A percentile compares a stretch with the other conserved stretches of the same genome.
phyloP scores from a whole-genome alignment of 2,329 filamentous ascomycete genomes.

The Calycina marina region DNA sequence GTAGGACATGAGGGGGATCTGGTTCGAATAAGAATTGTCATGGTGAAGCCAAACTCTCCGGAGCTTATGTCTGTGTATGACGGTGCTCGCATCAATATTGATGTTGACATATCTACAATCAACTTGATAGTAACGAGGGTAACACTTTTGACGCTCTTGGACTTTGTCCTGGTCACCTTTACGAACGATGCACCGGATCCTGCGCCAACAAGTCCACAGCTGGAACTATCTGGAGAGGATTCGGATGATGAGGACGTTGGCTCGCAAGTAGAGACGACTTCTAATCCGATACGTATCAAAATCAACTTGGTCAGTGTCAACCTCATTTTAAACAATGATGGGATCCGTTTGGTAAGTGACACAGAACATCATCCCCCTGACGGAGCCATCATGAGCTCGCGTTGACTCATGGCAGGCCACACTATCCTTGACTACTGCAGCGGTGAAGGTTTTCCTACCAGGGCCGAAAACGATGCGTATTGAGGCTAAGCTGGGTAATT shows the following conservation, averaged over 20 bases:
- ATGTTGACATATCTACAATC: constrained; percentile 84
- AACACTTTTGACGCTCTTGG: constrained; percentile 79
- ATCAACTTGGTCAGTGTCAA: constrained; percentile 87
- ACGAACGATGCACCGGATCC: constrained; percentile 37
- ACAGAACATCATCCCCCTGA: too few relatives aligned
- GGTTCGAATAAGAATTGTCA: constrained; percentile 77
- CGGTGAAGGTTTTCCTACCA: constrained; percentile 70
- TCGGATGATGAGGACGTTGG: constrained; percentile 21
- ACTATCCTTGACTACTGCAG: constrained; percentile 79
- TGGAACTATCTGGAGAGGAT: constrained; percentile 22
- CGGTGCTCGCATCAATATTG: constrained; percentile 84
- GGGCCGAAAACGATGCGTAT: constrained; percentile 77
- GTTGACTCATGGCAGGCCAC: too few relatives aligned
- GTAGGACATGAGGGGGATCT: constrained; percentile 71
- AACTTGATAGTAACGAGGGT: constrained; percentile 89
- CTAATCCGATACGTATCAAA: constrained; percentile 64
- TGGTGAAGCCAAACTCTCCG: constrained; percentile 79
- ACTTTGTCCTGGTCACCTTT: constrained; percentile 91
- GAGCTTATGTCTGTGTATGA: constrained; percentile 89
- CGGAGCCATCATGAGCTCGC: too few relatives aligned
- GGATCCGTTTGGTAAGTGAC: constrained; percentile 79
- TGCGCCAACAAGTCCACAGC: constrained; percentile 25
- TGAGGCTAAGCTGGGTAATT: constrained; percentile 70
- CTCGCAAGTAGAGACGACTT: constrained; percentile 12
- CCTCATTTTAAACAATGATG: constrained; percentile 93